phyloP scores from a whole-genome alignment of 176 grass and related monocot genomes.

The Tuctoria greenei region DNA sequence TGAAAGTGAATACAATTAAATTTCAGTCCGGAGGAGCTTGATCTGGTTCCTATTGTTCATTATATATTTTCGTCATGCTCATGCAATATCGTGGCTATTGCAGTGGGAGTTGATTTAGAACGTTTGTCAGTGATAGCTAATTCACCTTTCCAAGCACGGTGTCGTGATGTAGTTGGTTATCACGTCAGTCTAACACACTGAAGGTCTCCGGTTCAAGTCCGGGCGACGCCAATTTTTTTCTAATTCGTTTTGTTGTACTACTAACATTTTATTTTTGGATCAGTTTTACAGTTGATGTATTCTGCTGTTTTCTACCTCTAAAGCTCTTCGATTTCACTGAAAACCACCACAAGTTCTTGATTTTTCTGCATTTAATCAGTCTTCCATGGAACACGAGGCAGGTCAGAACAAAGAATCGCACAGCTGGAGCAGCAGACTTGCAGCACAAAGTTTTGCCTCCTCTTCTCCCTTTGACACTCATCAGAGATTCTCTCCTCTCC shows the following conservation, averaged over 20 bases:
- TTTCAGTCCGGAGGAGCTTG: too few species aligned
- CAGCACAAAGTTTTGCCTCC: not conserved
- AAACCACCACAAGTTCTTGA: too few species aligned
- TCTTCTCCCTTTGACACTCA: not conserved
- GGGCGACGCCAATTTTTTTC: slow-evolving; percentile 61
- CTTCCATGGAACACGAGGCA: not conserved
- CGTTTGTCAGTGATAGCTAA: not conserved
- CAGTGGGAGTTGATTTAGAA: not conserved
- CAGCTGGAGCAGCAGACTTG: not conserved
- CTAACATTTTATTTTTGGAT: too few species aligned
- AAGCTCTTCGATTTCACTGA: too few species aligned
- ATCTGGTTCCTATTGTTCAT: too few species aligned
- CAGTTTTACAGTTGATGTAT: too few species aligned
- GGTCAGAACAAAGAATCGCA: not conserved
- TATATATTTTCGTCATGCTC: too few species aligned
- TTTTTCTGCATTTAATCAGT: too few species aligned
- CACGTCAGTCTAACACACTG: slow-evolving; percentile 99
- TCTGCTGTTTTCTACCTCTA: too few species aligned
- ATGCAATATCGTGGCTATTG: not conserved
- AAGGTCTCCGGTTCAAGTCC: slow-evolving; percentile 93
- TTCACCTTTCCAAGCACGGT: slow-evolving; percentile 5
- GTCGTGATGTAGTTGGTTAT: slow-evolving; percentile 99
- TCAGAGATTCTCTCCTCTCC: slow-evolving; percentile 20
- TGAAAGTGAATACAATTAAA: too few species aligned
- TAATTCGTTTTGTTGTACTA: too few species aligned